These are phyloP conservation scores for Eugenia klotzschiana DNA, from an alignment of 441 rosid genomes.

Conservation along the genomic window DNA sequence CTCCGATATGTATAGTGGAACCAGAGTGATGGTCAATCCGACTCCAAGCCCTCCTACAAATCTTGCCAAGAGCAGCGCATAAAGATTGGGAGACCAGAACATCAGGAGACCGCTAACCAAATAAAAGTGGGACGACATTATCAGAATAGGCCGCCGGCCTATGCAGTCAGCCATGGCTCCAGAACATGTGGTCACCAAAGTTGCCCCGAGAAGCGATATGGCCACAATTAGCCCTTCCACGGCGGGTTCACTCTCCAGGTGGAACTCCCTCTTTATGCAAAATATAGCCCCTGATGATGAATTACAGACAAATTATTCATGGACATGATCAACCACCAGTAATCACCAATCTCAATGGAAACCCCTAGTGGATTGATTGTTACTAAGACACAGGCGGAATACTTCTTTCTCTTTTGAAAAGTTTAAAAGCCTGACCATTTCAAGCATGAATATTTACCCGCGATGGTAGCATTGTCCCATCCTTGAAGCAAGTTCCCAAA, in stretches of 20 bases:
- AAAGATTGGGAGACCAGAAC: constrained; percentile 9
- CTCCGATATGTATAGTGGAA: constrained; percentile 8
- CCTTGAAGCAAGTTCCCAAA: constrained; percentile 1
- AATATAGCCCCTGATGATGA: constrained; percentile 3
- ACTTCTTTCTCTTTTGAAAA: background rate
- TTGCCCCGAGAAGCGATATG: constrained; percentile 8
- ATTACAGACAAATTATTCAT: background rate
- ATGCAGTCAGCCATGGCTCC: constrained; percentile 7
- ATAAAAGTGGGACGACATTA: constrained; percentile 1
- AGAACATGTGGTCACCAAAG: constrained; percentile 1
- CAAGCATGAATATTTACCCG: background rate
- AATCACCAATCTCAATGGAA: background rate
- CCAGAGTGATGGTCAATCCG: constrained; percentile 6
- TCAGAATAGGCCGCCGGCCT: constrained; percentile 10
- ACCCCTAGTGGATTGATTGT: background rate
- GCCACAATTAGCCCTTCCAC: constrained; percentile 5
- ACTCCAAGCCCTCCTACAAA: constrained; percentile 8
- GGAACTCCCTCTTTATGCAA: constrained; percentile 9
- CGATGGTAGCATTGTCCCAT: background rate
- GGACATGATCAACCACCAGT: background rate
- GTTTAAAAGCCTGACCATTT: background rate
- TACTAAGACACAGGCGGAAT: background rate
- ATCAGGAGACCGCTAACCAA: constrained; percentile 1
- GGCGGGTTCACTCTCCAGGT: background rate
- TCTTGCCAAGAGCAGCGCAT: constrained; percentile 3